A percentile compares a stretch with the other conserved stretches of the same genome.
Conservation (phyloP, 2,329 filamentous ascomycete species). For the Elsinoe perseae region DNA sequence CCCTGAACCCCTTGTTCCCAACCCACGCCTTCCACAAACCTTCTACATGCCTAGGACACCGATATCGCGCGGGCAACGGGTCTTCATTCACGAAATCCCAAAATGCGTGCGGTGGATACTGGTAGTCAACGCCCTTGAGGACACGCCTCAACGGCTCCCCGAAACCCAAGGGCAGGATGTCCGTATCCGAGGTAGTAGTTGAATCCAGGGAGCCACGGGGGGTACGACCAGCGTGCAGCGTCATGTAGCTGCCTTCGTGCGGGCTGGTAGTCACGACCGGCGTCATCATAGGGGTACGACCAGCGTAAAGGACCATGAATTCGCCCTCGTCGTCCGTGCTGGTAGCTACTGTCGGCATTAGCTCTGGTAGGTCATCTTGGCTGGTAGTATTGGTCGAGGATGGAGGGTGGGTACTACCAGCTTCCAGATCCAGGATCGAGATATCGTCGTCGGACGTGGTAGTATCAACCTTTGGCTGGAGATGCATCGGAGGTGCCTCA, state of each 20-base stretch:
- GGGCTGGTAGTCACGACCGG: neutral
- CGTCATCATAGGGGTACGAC: neutral
- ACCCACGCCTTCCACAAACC: too few species aligned
- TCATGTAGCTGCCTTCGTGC: neutral
- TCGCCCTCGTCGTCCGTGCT: neutral
- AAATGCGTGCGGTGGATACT: too few species aligned
- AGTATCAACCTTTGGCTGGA: neutral
- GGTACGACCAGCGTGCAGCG: neutral
- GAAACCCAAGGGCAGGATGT: neutral
- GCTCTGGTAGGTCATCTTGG: too few species aligned
- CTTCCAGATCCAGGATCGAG: neutral
- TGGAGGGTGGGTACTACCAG: too few species aligned
- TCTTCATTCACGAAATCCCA: too few species aligned
- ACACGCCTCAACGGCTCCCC: neutral
- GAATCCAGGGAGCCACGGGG: neutral
- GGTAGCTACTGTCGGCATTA: neutral
- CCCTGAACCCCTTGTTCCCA: too few species aligned
- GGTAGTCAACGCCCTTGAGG: too few species aligned
- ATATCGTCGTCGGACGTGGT: neutral
- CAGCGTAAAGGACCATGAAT: neutral
- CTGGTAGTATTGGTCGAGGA: too few species aligned
- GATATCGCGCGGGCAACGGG: too few species aligned
- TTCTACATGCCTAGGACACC: too few species aligned
- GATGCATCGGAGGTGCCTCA: neutral
- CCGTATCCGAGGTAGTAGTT: neutral